Percentiles rank a stretch among this genome's conserved stretches.
Conservation (phyloP, 495 filamentous ascomycete species). For the Penicillium manginii region DNA sequence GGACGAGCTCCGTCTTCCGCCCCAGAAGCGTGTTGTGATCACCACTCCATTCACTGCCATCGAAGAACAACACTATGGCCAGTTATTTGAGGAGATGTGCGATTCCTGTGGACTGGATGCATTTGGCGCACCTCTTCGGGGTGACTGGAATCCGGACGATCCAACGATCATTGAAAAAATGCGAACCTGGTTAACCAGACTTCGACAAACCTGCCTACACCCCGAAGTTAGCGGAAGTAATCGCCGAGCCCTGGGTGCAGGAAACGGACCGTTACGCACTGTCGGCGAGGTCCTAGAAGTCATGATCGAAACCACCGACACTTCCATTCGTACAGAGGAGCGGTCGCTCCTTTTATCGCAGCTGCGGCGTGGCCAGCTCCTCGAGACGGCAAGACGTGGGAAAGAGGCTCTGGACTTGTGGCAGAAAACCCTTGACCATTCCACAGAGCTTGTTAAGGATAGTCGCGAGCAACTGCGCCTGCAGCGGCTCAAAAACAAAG, state of each 20-base stretch:
- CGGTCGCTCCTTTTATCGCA: conserved; percentile 62
- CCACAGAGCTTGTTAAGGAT: conserved; percentile 61
- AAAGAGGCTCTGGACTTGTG: conserved; percentile 69
- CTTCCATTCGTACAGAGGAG: conserved; percentile 65
- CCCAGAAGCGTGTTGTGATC: conserved; percentile 83
- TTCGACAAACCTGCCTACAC: conserved; percentile 88
- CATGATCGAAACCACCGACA: conserved; percentile 85
- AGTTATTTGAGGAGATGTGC: conserved; percentile 73
- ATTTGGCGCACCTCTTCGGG: conserved; percentile 61
- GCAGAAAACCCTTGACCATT: conserved; percentile 59
- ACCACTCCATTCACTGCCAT: conserved; percentile 85
- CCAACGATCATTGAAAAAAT: conserved; percentile 62
- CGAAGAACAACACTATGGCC: conserved; percentile 84
- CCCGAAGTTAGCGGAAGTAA: conserved; percentile 74
- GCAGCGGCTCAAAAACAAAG: conserved; percentile 44
- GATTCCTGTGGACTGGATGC: conserved; percentile 65
- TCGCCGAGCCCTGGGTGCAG: conserved; percentile 66
- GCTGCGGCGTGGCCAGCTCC: conserved; percentile 71
- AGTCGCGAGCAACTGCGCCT: conserved; percentile 61
- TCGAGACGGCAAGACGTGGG: conserved; percentile 63
- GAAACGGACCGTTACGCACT: conserved; percentile 70
- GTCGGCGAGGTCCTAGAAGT: conserved; percentile 81
- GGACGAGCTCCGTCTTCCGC: conserved; percentile 66
- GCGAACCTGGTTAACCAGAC: conserved; percentile 67
- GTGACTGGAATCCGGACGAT: conserved; percentile 66